A percentile compares a stretch with the other conserved stretches of the same genome.
These are phyloP conservation scores for Candida quercuum DNA, from an alignment of 805 yeast species.

Conservation along the genomic window DNA sequence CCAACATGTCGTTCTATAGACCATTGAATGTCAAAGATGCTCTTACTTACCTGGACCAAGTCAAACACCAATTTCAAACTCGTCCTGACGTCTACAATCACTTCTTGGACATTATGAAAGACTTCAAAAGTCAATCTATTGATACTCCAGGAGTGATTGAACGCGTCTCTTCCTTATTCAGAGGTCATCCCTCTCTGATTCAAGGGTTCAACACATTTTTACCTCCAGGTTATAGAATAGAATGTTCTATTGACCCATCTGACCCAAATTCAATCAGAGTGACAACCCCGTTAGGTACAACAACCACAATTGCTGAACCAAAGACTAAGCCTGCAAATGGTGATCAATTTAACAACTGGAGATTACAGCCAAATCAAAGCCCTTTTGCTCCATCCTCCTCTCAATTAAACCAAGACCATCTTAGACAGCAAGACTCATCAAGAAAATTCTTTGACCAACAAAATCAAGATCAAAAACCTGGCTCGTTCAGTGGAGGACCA, in stretches of 20 bases:
- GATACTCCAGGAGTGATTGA: conserved; percentile 99
- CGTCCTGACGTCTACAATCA: conserved; percentile 96
- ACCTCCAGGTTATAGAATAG: conserved; percentile 94
- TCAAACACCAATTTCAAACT: conserved; percentile 82
- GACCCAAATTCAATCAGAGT: conserved; percentile 92
- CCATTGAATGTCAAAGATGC: conserved; percentile 97
- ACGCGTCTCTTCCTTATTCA: conserved; percentile 82
- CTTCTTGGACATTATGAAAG: conserved; percentile 97
- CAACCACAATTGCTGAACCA: conserved; percentile 34
- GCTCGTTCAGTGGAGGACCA: background rate
- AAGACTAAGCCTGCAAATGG: conserved; percentile 7
- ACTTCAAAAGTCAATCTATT: conserved; percentile 90
- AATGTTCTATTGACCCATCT: conserved; percentile 81
- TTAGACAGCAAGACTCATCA: background rate
- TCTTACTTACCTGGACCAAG: conserved; percentile 89
- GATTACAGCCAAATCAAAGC: background rate
- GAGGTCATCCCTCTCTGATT: conserved; percentile 89
- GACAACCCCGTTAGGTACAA: conserved; percentile 91
- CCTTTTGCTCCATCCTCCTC: conserved; percentile 1
- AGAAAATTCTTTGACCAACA: background rate
- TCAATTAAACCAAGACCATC: background rate
- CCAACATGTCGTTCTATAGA: conserved; percentile 37
- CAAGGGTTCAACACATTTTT: conserved; percentile 97
- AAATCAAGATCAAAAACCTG: background rate
- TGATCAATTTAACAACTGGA: conserved; percentile 5